phyloP scores from a whole-genome alignment of 805 yeast species.

The Kazachstania taianensis region DNA sequence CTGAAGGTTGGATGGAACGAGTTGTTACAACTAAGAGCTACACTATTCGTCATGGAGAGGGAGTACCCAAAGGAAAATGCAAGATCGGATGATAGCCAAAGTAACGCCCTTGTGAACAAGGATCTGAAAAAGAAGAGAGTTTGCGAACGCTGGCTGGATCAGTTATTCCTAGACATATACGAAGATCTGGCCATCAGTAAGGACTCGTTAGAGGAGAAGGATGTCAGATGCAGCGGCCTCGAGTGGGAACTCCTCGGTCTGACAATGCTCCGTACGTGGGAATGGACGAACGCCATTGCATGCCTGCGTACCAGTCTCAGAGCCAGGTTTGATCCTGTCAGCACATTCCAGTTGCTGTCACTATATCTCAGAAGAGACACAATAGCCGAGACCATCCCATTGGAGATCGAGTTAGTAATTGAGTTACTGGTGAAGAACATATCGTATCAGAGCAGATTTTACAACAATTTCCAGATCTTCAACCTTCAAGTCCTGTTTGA shows the following conservation, averaged over 20 bases:
- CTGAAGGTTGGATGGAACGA: slow-evolving; percentile 76
- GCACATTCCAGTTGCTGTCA: slow-evolving; percentile 40
- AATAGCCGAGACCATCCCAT: background rate
- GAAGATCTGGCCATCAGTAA: slow-evolving; percentile 28
- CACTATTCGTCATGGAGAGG: slow-evolving; percentile 72
- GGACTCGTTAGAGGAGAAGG: slow-evolving; percentile 20
- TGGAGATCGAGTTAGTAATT: slow-evolving; percentile 32
- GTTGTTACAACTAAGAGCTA: slow-evolving; percentile 52
- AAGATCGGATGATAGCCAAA: background rate
- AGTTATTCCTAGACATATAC: slow-evolving; percentile 27
- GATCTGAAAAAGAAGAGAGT: slow-evolving; percentile 20
- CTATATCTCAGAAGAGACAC: slow-evolving; percentile 22
- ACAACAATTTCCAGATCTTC: slow-evolving; percentile 41
- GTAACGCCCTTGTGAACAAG: slow-evolving; percentile 8
- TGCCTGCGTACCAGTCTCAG: slow-evolving; percentile 45
- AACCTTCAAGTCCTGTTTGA: slow-evolving; percentile 37
- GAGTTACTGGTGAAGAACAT: slow-evolving; percentile 39
- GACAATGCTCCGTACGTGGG: slow-evolving; percentile 39
- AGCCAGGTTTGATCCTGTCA: slow-evolving; percentile 54
- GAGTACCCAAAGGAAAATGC: slow-evolving; percentile 37
- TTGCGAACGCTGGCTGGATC: slow-evolving; percentile 29
- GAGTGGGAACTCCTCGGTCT: slow-evolving; percentile 71
- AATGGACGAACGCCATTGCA: slow-evolving; percentile 39
- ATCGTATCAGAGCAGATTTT: slow-evolving; percentile 59
- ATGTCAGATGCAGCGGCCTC: slow-evolving; percentile 45